Evolutionary conservation across 1,284 basidiomycete species (phyloP).

Genomic region (Polyporus tsugae): DNA sequence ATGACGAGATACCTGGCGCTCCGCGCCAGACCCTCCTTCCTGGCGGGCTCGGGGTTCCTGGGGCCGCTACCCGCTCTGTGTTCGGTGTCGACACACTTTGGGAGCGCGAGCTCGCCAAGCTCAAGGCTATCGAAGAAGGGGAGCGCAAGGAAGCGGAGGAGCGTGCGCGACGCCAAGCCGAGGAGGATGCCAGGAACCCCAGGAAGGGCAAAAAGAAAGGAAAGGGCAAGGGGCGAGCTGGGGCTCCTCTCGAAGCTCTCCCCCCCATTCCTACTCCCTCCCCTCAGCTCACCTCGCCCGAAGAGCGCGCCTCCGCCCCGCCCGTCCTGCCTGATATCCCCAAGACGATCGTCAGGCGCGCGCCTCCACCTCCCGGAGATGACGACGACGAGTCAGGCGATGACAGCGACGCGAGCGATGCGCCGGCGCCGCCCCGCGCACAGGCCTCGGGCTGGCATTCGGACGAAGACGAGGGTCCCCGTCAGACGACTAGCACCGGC

Average conservation of each 20-base stretch:
- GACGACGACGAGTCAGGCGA: slow-evolving; percentile 58
- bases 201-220: slow-evolving; percentile 51
- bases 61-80: slow-evolving; percentile 67
- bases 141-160: slow-evolving; percentile 65
- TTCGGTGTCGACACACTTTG: slow-evolving; percentile 85
- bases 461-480: slow-evolving; percentile 47
- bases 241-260: slow-evolving; percentile 4
- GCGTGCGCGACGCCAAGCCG: slow-evolving; percentile 51
- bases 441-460: slow-evolving; percentile 37
- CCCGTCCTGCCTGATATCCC: slow-evolving; percentile 65
- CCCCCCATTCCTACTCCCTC: slow-evolving; percentile 12
- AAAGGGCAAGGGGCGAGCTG: slow-evolving; percentile 50
- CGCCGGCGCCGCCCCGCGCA: slow-evolving; percentile 41
- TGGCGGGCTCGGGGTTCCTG: slow-evolving; percentile 31
- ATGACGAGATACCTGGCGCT: slow-evolving; percentile 51
- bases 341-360: slow-evolving; percentile 46
- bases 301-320: slow-evolving; percentile 45
- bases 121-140: slow-evolving; percentile 72
- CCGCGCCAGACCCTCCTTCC: slow-evolving; percentile 30
- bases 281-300: slow-evolving; percentile 18
- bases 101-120: slow-evolving; percentile 80
- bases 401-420: slow-evolving; percentile 59
- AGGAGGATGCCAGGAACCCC: slow-evolving; percentile 48
- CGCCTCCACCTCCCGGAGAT: slow-evolving; percentile 53
- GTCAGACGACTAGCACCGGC: slow-evolving; percentile 60